phyloP scores from a whole-genome alignment of 1,284 basidiomycete genomes.

The Leccinum laetum region DNA sequence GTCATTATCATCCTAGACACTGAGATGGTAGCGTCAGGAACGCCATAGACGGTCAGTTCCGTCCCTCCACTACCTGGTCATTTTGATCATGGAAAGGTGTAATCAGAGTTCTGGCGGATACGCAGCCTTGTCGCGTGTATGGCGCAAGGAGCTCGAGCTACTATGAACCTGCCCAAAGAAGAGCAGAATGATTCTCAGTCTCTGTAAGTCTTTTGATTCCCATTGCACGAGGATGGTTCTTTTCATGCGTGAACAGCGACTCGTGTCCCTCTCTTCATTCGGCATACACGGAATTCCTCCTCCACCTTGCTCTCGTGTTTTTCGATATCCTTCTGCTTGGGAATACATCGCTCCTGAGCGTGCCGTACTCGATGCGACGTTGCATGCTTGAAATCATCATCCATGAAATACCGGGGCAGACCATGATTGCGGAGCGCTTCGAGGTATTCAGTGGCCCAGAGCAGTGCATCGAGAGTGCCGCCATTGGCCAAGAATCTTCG shows the following conservation, averaged over 20 bases:
- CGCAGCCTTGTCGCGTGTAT: constrained; percentile 55
- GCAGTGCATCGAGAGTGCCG: constrained; percentile 9
- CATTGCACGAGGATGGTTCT: neutral
- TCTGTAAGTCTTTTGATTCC: constrained; percentile 18
- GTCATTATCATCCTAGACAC: constrained; percentile 71
- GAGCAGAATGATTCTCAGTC: constrained; percentile 17
- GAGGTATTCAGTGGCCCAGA: constrained; percentile 36
- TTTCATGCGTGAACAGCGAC: constrained; percentile 23
- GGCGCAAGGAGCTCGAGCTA: constrained; percentile 49
- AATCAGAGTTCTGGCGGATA: constrained; percentile 72
- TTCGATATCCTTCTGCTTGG: constrained; percentile 80
- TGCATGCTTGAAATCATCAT: constrained; percentile 59
- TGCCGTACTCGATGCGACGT: constrained; percentile 58
- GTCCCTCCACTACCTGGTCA: neutral
- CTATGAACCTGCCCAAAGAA: constrained; percentile 18
- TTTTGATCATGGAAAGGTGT: constrained; percentile 7
- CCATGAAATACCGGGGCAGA: constrained; percentile 51
- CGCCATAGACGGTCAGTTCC: constrained; percentile 59
- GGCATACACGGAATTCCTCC: constrained; percentile 38
- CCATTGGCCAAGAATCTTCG: constrained; percentile 38
- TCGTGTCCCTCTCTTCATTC: constrained; percentile 50
- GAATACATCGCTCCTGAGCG: constrained; percentile 47
- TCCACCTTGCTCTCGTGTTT: constrained; percentile 79
- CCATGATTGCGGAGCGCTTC: constrained; percentile 58
- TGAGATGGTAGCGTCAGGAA: constrained; percentile 88